A percentile compares a stretch with the other conserved stretches of the same genome.
Conservation (phyloP, 2,329 filamentous ascomycete species). For the Zymoseptoria tritici region DNA sequence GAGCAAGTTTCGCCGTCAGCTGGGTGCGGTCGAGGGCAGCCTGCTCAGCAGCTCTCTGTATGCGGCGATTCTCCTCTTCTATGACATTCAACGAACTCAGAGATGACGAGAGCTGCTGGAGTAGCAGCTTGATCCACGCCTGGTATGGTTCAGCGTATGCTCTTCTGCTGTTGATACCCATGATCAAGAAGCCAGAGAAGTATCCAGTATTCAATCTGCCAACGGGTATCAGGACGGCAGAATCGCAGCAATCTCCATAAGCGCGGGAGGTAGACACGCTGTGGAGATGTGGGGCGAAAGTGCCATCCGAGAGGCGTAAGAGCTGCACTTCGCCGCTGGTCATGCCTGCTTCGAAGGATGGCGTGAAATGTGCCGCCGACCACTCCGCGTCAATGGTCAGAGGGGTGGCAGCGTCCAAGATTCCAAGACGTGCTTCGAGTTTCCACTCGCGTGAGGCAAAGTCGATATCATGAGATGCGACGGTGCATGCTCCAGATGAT, state of each 20-base stretch:
- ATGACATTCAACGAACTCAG: conserved; percentile 27
- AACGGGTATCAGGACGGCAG: conserved; percentile 30
- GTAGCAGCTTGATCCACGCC: conserved; percentile 29
- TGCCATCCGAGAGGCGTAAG: background rate
- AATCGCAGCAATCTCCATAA: conserved; percentile 27
- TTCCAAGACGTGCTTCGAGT: conserved; percentile 6
- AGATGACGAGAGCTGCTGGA: conserved; percentile 15
- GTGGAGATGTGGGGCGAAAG: background rate
- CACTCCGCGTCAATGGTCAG: conserved; percentile 5
- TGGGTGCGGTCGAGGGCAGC: conserved; percentile 11
- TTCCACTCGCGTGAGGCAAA: conserved; percentile 3
- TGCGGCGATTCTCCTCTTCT: conserved; percentile 12
- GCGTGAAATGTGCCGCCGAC: conserved; percentile 4
- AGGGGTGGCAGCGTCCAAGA: background rate
- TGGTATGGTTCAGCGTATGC: conserved; percentile 27
- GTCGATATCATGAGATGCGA: background rate
- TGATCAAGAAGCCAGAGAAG: conserved; percentile 18
- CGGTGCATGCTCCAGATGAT: background rate
- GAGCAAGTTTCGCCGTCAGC: conserved; percentile 18
- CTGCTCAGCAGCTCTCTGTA: conserved; percentile 7
- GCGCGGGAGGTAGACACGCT: conserved; percentile 5
- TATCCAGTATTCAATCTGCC: conserved; percentile 12
- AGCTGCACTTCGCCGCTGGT: conserved; percentile 16
- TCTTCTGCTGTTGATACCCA: conserved; percentile 32
- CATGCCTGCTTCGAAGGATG: conserved; percentile 3